A percentile compares a stretch with the other conserved stretches of the same genome.
Evolutionary conservation across 768 basidiomycete genomes (phyloP).

Genomic region (Russula sp.): DNA sequence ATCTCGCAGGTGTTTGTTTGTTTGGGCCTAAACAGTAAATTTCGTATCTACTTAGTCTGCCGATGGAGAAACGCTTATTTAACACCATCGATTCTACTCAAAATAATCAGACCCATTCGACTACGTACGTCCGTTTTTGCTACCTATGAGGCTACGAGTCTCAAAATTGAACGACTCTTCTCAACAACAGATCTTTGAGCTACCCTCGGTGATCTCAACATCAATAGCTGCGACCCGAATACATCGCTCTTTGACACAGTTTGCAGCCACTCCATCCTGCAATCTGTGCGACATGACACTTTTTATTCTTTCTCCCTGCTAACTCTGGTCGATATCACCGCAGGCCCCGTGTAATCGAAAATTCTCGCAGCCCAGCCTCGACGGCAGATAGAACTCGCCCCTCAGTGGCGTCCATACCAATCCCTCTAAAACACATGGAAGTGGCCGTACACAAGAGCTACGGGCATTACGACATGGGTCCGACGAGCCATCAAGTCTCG

Average conservation of each 20-base stretch:
- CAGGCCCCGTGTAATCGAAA: background rate
- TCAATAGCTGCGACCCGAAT: conserved; percentile 7
- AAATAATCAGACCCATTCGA: background rate
- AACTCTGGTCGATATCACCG: background rate
- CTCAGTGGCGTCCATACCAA: background rate
- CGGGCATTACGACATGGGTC: background rate
- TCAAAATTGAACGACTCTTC: background rate
- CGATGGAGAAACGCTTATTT: background rate
- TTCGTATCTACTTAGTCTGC: background rate
- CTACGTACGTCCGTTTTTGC: background rate
- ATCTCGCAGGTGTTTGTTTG: background rate
- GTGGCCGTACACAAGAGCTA: background rate
- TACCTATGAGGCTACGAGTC: background rate
- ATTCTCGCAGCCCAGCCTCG: background rate
- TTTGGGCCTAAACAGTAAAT: conserved; percentile 6
- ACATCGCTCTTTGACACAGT: background rate
- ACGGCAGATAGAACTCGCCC: too few species aligned
- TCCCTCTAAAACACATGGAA: background rate
- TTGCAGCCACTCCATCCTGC: background rate
- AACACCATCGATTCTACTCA: too few species aligned
- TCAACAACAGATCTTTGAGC: background rate
- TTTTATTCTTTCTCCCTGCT: background rate
- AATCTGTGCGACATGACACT: background rate
- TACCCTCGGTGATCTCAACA: background rate
- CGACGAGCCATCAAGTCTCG: background rate